A percentile compares a stretch with the other conserved stretches of the same genome.
Conservation (phyloP, 2,329 filamentous ascomycete genomes). For the Zymoseptoria pseudotritici region DNA sequence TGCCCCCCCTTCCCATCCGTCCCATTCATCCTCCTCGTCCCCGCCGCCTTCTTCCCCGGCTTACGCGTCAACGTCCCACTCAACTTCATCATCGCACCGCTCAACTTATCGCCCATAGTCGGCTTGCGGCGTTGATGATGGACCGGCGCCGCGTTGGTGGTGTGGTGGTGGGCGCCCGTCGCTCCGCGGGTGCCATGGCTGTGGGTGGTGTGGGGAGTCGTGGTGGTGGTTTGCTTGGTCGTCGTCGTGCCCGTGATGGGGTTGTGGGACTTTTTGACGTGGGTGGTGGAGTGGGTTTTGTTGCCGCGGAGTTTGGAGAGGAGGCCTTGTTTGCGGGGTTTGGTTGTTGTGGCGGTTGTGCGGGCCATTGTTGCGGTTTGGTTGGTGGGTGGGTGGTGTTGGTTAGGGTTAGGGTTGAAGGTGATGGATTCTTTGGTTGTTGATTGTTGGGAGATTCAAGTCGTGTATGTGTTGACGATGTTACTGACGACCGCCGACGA, state of each 20-base stretch:
- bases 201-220: conserved; percentile 21
- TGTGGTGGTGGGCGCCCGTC: not conserved
- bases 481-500: not conserved
- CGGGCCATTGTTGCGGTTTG: conserved; percentile 12
- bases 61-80: conserved; percentile 61
- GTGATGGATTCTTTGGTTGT: not conserved
- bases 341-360: conserved; percentile 14
- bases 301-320: conserved; percentile 46
- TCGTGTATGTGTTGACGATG: not conserved
- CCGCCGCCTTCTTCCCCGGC: conserved; percentile 57
- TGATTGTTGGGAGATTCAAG: not conserved
- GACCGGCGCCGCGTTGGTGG: conserved; percentile 35
- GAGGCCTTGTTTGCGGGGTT: conserved; percentile 39
- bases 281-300: conserved; percentile 35
- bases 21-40: conserved; percentile 29
- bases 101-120: conserved; percentile 67
- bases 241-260: conserved; percentile 35
- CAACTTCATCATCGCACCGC: conserved; percentile 66
- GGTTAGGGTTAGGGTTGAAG: not conserved
- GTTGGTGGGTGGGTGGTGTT: not conserved
- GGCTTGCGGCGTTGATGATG: conserved; percentile 62
- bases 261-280: conserved; percentile 38
- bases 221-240: conserved; percentile 27
- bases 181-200: conserved; percentile 8
- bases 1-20: conserved; percentile 28